Conservation (phyloP, 169 alveolate species). For the Plasmodium ovale region DNA sequence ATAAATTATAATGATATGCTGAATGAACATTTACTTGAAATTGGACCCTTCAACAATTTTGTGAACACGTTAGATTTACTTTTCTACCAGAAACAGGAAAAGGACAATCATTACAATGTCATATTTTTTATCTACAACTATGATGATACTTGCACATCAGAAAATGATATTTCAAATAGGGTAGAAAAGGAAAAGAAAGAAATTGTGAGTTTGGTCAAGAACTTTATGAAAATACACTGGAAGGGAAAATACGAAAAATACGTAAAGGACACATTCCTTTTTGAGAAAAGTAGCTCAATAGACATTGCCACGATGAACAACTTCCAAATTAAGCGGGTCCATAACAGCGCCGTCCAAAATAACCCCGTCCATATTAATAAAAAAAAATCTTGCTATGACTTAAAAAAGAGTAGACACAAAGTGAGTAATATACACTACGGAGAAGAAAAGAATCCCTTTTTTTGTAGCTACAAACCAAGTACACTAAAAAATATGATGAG, state of each 20-base stretch:
- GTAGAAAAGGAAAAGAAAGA: slow-evolving; percentile 15
- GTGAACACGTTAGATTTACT: slow-evolving; percentile 14
- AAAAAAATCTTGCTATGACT: too few relatives aligned
- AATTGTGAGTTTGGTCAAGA: slow-evolving; percentile 3
- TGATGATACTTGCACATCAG: not conserved
- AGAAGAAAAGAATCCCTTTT: slow-evolving; percentile 10
- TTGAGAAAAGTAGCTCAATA: slow-evolving; percentile 6
- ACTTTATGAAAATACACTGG: slow-evolving; percentile 33
- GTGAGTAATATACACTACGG: too few relatives aligned
- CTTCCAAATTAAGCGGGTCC: too few relatives aligned
- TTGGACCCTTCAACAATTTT: slow-evolving; percentile 22
- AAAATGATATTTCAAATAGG: not conserved
- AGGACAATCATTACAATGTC: slow-evolving; percentile 6
- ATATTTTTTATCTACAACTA: slow-evolving; percentile 47
- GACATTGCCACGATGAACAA: slow-evolving; percentile 6
- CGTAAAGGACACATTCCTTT: slow-evolving; percentile 20
- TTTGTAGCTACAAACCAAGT: slow-evolving; percentile 8
- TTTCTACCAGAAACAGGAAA: slow-evolving; percentile 1
- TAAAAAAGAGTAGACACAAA: too few relatives aligned
- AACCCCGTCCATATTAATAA: not conserved
- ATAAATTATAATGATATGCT: slow-evolving; percentile 61
- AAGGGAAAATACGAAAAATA: slow-evolving; percentile 15
- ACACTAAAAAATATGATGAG: slow-evolving; percentile 14
- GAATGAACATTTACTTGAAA: slow-evolving; percentile 48
- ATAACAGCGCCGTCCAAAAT: not conserved